Evolutionary conservation across 1,139 yeast genomes (phyloP), one percentile per base, ranked within the genome.

Genomic region (Sugiyamaella sp.): DNA sequence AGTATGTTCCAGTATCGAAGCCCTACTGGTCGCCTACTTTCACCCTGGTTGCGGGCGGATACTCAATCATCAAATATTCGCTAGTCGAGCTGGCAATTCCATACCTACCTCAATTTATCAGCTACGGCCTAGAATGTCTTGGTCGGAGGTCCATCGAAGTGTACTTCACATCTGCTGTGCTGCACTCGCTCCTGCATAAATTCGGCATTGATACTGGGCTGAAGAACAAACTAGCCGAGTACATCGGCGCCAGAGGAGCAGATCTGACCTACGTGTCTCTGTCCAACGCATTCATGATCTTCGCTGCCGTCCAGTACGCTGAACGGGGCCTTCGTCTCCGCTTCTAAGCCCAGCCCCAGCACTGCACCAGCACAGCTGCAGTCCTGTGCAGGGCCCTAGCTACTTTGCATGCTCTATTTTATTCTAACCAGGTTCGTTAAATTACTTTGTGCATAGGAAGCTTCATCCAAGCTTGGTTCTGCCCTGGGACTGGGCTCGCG

Each of bases 11-110:
- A 1, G 38, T 71, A 8, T 67, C 71, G 14, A 71, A 71, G 53
- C 71, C 73, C 4, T 65, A 63, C 56, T 72, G 75, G 75, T 67
- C 73, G 1, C 73, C 74, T 10, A 57, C 71, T 17, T 72, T 66
- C 53, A 65, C 69, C 2, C 57, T 71, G 22, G 56, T 64, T 21
- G 59, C 73, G 5, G 63, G 65, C 25, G 75, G 75, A 1, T 60
- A 61, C 52, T 60, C 67, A 10, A 60, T 71, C 22, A 54, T 69
- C 48, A 70, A 69, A 55, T 70, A 63, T 48, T 59, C 66, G 12
- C 56, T 56, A 6, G 50, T 63, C 8, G 45, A 54, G 4, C 49
- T 58, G 16, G 53, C 54, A 1, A 21, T 63, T 21, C 71, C 71
- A 1, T 62, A 60, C 43, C 46, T 68, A 21, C 74, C 74, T 4